Percentiles rank a stretch among this genome's conserved stretches.
phyloP scores from a whole-genome alignment of 1,139 yeast genomes.

The Candida sojae region DNA sequence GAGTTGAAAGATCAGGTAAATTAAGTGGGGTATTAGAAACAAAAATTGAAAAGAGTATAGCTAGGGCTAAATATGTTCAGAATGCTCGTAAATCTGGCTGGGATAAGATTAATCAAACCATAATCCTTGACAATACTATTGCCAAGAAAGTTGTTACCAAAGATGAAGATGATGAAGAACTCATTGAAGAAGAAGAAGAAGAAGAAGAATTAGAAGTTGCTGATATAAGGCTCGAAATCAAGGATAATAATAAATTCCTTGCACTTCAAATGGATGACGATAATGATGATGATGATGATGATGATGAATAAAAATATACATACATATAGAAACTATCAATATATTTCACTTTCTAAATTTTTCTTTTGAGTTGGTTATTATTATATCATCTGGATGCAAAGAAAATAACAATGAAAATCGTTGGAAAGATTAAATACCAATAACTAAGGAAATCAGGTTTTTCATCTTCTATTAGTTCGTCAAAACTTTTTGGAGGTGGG shows the following conservation, averaged over 20 bases:
- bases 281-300: neutral
- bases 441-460: neutral
- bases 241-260: neutral
- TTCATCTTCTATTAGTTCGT: conserved; percentile 20
- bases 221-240: neutral
- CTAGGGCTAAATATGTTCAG: conserved; percentile 63
- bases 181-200: conserved; percentile 6
- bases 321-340: too few relatives aligned
- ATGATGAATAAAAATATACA: neutral
- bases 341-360: neutral
- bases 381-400: neutral
- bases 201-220: conserved; percentile 22
- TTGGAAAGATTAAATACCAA: neutral
- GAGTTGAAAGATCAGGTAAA: conserved; percentile 50
- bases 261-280: conserved; percentile 1
- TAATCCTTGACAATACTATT: conserved; percentile 29
- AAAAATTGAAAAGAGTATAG: conserved; percentile 65
- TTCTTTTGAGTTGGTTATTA: too few relatives aligned
- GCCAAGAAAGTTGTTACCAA: conserved; percentile 7
- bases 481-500: conserved; percentile 44
- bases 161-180: conserved; percentile 2
- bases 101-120: conserved; percentile 63
- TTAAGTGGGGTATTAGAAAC: conserved; percentile 57
- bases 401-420: neutral
- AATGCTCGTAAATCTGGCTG: conserved; percentile 68